These are phyloP conservation scores for Eucalyptus sideroxylon DNA, from an alignment of 345 rosid genomes.

Conservation along the genomic window DNA sequence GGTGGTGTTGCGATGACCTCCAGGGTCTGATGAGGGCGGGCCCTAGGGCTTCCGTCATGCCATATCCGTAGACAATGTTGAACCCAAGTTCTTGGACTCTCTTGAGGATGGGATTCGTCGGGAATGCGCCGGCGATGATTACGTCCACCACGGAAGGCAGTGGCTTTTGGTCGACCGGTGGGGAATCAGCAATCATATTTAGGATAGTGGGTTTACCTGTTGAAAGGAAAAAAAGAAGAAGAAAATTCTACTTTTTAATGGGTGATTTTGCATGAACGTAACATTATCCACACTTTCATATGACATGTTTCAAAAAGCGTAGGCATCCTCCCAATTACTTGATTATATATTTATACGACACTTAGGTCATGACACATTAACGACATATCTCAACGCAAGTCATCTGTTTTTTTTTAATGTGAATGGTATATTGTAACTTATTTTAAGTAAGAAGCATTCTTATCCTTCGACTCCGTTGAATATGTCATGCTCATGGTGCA, in stretches of 20 bases:
- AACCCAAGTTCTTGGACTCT: slow-evolving; percentile 36
- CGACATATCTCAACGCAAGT: background rate
- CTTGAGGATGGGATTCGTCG: background rate
- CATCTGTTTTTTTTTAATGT: background rate
- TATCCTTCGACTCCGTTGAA: background rate
- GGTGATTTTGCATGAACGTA: background rate
- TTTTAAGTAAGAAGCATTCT: too few species aligned
- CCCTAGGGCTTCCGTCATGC: slow-evolving; percentile 54
- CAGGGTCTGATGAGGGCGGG: slow-evolving; percentile 25
- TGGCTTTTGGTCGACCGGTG: background rate
- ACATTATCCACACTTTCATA: background rate
- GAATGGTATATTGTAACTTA: background rate
- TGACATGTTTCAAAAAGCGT: background rate
- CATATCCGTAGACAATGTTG: slow-evolving; percentile 23
- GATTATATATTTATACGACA: background rate
- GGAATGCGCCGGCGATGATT: slow-evolving; percentile 24
- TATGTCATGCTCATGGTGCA: background rate
- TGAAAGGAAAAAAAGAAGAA: background rate
- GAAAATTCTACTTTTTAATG: background rate
- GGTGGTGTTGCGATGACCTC: background rate
- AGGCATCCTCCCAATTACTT: background rate
- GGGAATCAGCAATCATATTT: slow-evolving; percentile 14
- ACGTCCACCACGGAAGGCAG: slow-evolving; percentile 7
- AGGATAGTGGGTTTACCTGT: slow-evolving; percentile 15
- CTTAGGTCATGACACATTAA: background rate